These are phyloP conservation scores for Paramecium caudatum DNA, from an alignment of 73 alveolate species.

Conservation along the genomic window DNA sequence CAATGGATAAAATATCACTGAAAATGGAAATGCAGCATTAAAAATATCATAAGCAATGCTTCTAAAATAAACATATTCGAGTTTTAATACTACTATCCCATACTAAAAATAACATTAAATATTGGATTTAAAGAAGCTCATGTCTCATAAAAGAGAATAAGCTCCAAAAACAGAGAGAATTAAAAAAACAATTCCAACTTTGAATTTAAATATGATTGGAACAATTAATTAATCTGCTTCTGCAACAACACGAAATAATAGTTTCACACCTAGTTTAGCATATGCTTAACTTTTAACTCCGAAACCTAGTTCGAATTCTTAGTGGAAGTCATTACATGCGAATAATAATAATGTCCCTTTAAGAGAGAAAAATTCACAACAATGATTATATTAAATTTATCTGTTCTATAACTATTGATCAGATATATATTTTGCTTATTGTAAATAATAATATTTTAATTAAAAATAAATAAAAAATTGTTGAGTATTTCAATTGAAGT, in stretches of 20 bases:
- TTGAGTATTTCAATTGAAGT: constrained; percentile 24
- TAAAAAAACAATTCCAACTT: constrained; percentile 37
- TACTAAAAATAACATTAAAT: neutral
- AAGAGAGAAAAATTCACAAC: neutral
- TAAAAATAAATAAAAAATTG: too few relatives aligned
- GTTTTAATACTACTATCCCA: too few relatives aligned
- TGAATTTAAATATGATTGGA: constrained; percentile 26
- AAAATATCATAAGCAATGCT: too few relatives aligned
- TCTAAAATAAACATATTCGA: too few relatives aligned
- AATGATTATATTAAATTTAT: constrained; percentile 11
- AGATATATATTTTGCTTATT: too few relatives aligned
- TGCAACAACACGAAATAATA: constrained; percentile 37
- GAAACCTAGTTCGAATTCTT: constrained; percentile 1
- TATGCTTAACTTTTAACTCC: constrained; percentile 60
- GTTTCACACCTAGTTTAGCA: constrained; percentile 53
- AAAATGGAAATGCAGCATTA: too few relatives aligned
- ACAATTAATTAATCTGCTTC: constrained; percentile 39
- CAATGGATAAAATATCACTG: too few relatives aligned
- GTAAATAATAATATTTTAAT: too few relatives aligned
- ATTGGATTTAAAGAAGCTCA: constrained; percentile 54
- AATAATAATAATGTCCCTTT: neutral
- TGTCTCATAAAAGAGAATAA: neutral
- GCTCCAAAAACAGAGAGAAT: constrained; percentile 33
- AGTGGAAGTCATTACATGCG: too few relatives aligned
- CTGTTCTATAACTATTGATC: neutral